Base-by-base conservation (phyloP, 2,329 filamentous ascomycete genomes). In the Seiridium cupressi region DNA sequence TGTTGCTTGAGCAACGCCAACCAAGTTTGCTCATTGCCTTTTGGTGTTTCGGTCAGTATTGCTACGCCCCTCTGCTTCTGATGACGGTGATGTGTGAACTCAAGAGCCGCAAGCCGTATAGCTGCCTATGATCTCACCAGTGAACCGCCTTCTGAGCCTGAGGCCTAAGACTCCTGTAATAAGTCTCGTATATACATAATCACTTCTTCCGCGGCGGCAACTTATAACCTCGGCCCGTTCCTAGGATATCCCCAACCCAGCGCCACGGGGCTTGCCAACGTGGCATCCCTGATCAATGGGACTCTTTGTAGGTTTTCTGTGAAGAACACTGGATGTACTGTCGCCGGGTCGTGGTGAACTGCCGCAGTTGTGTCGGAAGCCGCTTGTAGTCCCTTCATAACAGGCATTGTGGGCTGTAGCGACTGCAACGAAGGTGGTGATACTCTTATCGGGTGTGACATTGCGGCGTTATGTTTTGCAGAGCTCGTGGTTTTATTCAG, bases 321-420 rank as follows among this genome's bases (percentile, higher is more conserved):
- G 76, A 93, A 92, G 75, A 93, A 93, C 1, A 92, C 90, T 0
- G 90, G 90, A 65, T 93, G 90, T 34, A 84, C 77, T 44, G 79
- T 80, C 1, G 89, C 85, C 8, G 84, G 77, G 70, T 89, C 68
- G 44, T 63, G 62, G 35, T 44, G 47, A 3, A 6, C 57, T 10
- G 18, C 36, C 13, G 35, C 35, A 31, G 35, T n/a, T 35, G 51
- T 55, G 35, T 62, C 61, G 10, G 58, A 44, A 57, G 55, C 38
- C 11, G 42, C 49, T 32, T n/a, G 38, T 8, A 59, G 46, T 18
- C 55, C 55, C 55, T 58, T 36, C 10, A 46, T 11, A 7, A 58
- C 55, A 32, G 55, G 55, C 44, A 49, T 51, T 11, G 55, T 40
- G 46, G 55, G 55, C 55, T 58, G 44, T 5, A 58, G 44, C 34